These are phyloP conservation scores for Immersiporthe knoxdaviesiana DNA, from an alignment of 2,329 filamentous ascomycete species.

Conservation along the genomic window DNA sequence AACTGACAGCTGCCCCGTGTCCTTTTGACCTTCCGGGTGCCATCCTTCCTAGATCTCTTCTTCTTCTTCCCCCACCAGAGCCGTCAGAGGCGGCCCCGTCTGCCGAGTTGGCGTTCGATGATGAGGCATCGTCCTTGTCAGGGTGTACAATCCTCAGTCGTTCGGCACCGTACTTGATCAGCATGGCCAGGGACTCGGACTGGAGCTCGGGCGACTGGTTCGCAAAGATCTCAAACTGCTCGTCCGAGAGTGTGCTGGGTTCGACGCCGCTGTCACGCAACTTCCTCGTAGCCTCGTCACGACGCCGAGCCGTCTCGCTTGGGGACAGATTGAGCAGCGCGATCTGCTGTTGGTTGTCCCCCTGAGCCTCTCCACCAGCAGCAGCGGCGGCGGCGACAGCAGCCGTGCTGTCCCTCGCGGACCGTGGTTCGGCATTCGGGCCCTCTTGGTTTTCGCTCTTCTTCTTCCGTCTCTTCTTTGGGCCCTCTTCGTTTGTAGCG, in stretches of 20 bases:
- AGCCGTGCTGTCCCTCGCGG: conserved; percentile 21
- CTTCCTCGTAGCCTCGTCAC: conserved; percentile 52
- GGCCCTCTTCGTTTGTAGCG: conserved; percentile 24
- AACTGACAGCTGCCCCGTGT: conserved; percentile 41
- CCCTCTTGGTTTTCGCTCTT: conserved; percentile 32
- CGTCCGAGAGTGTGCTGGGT: conserved; percentile 53
- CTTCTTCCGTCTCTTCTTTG: conserved; percentile 38
- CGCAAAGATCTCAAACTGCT: conserved; percentile 63
- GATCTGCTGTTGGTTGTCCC: conserved; percentile 30
- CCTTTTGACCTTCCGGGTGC: conserved; percentile 33
- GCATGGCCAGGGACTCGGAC: conserved; percentile 57
- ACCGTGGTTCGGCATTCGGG: conserved; percentile 15
- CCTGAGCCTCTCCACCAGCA: conserved; percentile 3
- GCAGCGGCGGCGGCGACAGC: conserved; percentile 9
- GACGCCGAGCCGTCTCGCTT: conserved; percentile 54
- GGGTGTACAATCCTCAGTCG: conserved; percentile 61
- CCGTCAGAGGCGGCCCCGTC: conserved; percentile 27
- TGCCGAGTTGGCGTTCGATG: conserved; percentile 29
- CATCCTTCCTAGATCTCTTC: conserved; percentile 36
- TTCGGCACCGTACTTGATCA: conserved; percentile 61
- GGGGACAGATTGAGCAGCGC: conserved; percentile 47
- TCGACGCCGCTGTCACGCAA: conserved; percentile 53
- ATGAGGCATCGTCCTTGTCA: conserved; percentile 39
- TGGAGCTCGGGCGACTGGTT: conserved; percentile 63
- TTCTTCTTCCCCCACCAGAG: conserved; percentile 36